Evolutionary conservation across 352 stramenopile species (phyloP), one percentile per base, ranked within the genome.

Genomic region (Globisporangium spinosum): DNA sequence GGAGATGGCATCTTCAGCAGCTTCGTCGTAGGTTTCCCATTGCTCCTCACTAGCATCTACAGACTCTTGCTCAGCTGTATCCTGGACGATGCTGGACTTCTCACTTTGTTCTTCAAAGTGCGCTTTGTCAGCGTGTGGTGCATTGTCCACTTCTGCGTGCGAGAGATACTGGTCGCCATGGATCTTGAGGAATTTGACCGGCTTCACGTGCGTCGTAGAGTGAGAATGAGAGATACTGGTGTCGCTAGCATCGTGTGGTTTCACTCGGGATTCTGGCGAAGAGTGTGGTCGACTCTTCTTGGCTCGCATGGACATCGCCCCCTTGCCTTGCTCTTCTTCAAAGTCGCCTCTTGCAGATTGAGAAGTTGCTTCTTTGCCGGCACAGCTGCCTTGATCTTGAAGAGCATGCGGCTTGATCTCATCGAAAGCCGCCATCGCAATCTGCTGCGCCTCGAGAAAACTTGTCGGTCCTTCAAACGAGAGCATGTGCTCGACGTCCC

Each of bases 361-460:
- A 27, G 7, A 10, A 61, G 3, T 8, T 4, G 17, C 5, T 7
- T 32, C 15, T 5, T 25, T 43, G 10, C n/a, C 29, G 3, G 25
- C 0, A 27, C 9, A 20, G 15, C 9, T 12, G 8, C 8, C 29
- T 9, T 20, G 43, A 29, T 6, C 25, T 6, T 54, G 10, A 64
- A 51, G 3, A 57, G 15, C 17, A 7, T 51, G 5, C 35, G 62
- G 34, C 4, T n/a, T 55, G 20, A 17, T 62, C 12, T 20, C 67
- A 23, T 20, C 64, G n/a, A 40, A 58, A 22, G 25, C 72, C 25
- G 20, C 49, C 60, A 76, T 70, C n/a, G 74, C 70, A 3, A 78
- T 56, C 35, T 70, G 69, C 12, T 78, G 71, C 0, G 75, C 79
- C 61, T 86, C 76, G 0, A 70, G 65, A 40, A 88, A 91, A 58